Evolutionary conservation across 78 protist species (phyloP).

Genomic region (Cavenderia fasciculata): DNA sequence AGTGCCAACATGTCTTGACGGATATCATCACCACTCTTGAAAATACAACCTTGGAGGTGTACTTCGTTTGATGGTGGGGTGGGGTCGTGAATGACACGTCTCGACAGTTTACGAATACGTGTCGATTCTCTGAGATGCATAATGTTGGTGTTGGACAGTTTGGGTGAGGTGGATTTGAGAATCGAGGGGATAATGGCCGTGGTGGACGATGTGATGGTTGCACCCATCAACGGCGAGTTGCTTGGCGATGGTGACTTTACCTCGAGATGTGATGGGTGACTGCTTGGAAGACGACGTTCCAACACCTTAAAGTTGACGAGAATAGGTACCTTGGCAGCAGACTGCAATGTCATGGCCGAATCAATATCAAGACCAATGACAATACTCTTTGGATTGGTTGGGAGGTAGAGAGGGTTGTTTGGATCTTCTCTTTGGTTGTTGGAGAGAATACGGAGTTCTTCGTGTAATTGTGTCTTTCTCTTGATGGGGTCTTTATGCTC

Average conservation of each 20-base stretch:
- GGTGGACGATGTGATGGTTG: background rate
- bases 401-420: conserved; percentile 80
- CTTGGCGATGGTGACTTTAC: conserved; percentile 64
- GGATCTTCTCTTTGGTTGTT: background rate
- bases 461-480: conserved; percentile 52
- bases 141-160: background rate
- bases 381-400: conserved; percentile 81
- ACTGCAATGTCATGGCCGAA: conserved; percentile 70
- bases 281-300: conserved; percentile 17
- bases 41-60: conserved; percentile 76
- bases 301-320: conserved; percentile 63
- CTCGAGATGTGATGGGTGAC: background rate
- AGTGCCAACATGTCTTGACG: conserved; percentile 96
- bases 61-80: background rate
- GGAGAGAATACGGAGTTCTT: conserved; percentile 15
- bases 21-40: conserved; percentile 93
- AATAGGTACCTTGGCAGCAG: conserved; percentile 87
- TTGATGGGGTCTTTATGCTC: conserved; percentile 67
- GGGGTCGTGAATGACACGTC: background rate
- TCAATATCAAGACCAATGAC: conserved; percentile 73
- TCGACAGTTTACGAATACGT: conserved; percentile 5
- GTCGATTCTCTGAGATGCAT: background rate
- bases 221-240: conserved; percentile 31
- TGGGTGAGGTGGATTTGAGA: background rate
- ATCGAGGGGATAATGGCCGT: background rate